Evolutionary conservation across 2,329 filamentous ascomycete genomes (phyloP).

Genomic region (Colletotrichum neosansevieriae): DNA sequence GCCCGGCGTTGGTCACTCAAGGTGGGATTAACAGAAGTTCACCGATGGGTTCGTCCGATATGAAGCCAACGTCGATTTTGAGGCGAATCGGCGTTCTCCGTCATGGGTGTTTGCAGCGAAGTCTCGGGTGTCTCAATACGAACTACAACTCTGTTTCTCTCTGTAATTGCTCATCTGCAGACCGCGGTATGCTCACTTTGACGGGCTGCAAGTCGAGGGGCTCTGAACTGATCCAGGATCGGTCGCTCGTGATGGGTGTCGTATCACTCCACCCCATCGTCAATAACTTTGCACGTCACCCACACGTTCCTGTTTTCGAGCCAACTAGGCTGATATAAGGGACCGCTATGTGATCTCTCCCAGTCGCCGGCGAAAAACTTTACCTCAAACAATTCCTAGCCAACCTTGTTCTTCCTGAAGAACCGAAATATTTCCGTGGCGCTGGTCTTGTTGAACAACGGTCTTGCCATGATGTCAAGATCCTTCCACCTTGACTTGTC

Average conservation of each 20-base stretch:
- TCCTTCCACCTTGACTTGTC: not conserved
- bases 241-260: not conserved
- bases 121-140: too few relatives aligned
- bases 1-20: not conserved
- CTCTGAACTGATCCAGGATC: too few relatives aligned
- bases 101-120: too few relatives aligned
- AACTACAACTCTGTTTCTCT: not conserved
- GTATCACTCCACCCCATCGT: not conserved
- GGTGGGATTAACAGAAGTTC: not conserved
- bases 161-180: not conserved
- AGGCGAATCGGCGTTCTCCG: too few relatives aligned
- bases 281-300: not conserved
- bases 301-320: not conserved
- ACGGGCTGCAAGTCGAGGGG: too few relatives aligned
- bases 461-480: not conserved
- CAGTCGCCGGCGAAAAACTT: not conserved
- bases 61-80: too few relatives aligned
- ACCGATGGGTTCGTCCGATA: not conserved
- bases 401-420: not conserved
- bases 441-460: not conserved
- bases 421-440: not conserved
- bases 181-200: too few relatives aligned
- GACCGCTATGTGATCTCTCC: not conserved
- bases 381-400: not conserved
- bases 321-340: not conserved